Evolutionary conservation across 2,329 filamentous ascomycete species (phyloP), one percentile per base, ranked within the genome.

Genomic region (Shiraia sp.): DNA sequence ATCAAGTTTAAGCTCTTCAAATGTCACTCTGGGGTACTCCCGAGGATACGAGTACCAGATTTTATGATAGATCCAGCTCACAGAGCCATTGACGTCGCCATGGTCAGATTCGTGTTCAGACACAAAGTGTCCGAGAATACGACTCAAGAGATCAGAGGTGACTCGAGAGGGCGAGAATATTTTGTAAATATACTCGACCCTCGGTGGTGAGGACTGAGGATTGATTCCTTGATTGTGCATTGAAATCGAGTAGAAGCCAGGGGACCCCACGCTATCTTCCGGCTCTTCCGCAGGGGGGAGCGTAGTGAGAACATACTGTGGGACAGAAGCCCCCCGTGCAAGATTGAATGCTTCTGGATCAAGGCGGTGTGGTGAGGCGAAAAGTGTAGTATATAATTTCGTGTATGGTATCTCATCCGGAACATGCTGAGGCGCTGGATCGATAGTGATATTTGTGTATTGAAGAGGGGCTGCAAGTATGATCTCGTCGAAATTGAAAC

Each of bases 1-100:
- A 4, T 81, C 83, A 3, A 96, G 65, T 49, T 85, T 74, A 3
- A 86, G 81, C 47, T 93, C 86, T 55, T 96, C 90, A 66, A 97
- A 99, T 0, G 87, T 91, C 0, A 90, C 83, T 0, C 90, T 80
- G 0, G 92, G 92, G n/a, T 84, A 81, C 55, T 90, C 82, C 49
- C 89, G 84, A 0, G 93, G 93, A 66, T 97, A 99, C 0, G 87
- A 85, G 53, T 92, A 70, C 81, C 95, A 97, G 22, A 95, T 79
- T 36, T 70, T 69, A 14, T 71, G 56, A 23, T 64, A 40, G 7
- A 68, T 58, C 64, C 64, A 68, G 38, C 55, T 65, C 4, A 68
- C 53, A 4, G 46, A 41, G 8, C 61, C 61, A 24, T 65, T 49
- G 56, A 17, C 68, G 53, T 33, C 73, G 10, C 55, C 57, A 2